Evolutionary conservation across 2,329 filamentous ascomycete species (phyloP).

Genomic region (Zelopaecilomyces penicillatus): DNA sequence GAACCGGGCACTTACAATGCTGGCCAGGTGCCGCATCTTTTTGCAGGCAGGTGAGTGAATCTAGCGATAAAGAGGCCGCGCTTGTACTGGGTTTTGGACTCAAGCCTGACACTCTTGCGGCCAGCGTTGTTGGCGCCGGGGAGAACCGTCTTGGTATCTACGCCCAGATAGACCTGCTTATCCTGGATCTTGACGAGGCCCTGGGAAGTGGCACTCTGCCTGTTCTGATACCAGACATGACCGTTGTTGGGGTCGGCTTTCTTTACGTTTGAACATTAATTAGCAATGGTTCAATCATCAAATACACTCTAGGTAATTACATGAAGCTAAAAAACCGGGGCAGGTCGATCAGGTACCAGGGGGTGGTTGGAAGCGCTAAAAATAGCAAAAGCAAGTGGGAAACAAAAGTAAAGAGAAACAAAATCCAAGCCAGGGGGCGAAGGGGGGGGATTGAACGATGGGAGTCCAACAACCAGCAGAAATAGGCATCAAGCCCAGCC

Average conservation of each 20-base stretch:
- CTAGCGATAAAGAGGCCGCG: constrained; percentile 62
- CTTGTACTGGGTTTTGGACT: constrained; percentile 53
- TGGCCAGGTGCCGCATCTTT: constrained; percentile 63
- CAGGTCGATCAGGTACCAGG: too few species aligned
- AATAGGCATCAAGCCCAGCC: constrained; percentile 4
- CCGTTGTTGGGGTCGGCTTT: constrained; percentile 53
- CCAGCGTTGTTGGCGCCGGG: constrained; percentile 20
- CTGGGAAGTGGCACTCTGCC: constrained; percentile 23
- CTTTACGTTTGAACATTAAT: constrained; percentile 1
- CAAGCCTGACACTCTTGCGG: constrained; percentile 54
- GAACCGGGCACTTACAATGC: constrained; percentile 42
- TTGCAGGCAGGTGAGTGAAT: constrained; percentile 58
- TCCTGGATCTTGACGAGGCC: constrained; percentile 26
- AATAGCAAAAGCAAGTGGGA: too few species aligned
- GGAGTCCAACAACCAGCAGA: too few species aligned
- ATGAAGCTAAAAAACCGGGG: too few species aligned
- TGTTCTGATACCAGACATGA: constrained; percentile 48
- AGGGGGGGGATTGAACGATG: background rate
- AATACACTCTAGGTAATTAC: too few species aligned
- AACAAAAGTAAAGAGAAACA: too few species aligned
- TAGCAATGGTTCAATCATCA: too few species aligned
- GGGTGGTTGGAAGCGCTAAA: too few species aligned
- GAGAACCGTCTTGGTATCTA: constrained; percentile 24
- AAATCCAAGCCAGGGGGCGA: too few species aligned
- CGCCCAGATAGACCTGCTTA: constrained; percentile 31